Percentiles rank a stretch among this genome's conserved stretches.
Evolutionary conservation across 2,329 filamentous ascomycete genomes (phyloP).

Genomic region (Ceratocystis eucalypticola): DNA sequence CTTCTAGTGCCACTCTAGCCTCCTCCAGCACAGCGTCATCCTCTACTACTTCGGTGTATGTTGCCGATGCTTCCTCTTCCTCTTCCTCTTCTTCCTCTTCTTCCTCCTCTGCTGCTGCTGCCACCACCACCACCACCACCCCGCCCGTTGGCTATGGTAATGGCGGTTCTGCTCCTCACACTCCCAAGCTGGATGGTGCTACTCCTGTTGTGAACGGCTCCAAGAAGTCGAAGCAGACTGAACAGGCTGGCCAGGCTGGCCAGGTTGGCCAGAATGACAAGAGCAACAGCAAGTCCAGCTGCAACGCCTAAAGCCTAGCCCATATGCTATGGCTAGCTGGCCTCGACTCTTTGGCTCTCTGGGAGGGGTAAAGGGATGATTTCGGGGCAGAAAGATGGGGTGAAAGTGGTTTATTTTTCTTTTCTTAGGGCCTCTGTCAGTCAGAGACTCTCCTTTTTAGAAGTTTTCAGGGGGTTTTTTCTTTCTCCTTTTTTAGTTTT

Average conservation of each 20-base stretch:
- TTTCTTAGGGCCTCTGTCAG: background rate
- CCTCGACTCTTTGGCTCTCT: background rate
- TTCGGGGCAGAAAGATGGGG: background rate
- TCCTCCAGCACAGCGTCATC: background rate
- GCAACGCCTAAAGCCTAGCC: background rate
- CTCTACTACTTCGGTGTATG: background rate
- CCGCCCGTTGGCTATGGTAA: background rate
- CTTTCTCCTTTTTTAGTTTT: background rate
- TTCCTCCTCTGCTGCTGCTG: background rate
- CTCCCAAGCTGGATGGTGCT: background rate
- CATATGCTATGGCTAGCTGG: background rate
- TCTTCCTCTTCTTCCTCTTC: background rate
- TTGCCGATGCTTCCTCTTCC: background rate
- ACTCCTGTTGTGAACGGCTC: background rate
- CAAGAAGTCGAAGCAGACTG: background rate
- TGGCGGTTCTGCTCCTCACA: background rate
- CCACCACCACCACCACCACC: too few species aligned
- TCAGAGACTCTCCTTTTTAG: background rate
- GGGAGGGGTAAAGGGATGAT: background rate
- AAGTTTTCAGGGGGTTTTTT: too few species aligned
- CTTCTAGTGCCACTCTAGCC: background rate
- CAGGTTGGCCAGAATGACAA: background rate
- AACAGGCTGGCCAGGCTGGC: background rate
- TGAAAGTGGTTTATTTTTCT: background rate
- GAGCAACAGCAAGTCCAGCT: background rate